Evolutionary conservation across 1,284 basidiomycete species (phyloP).

Genomic region (Ganoderma boninense): DNA sequence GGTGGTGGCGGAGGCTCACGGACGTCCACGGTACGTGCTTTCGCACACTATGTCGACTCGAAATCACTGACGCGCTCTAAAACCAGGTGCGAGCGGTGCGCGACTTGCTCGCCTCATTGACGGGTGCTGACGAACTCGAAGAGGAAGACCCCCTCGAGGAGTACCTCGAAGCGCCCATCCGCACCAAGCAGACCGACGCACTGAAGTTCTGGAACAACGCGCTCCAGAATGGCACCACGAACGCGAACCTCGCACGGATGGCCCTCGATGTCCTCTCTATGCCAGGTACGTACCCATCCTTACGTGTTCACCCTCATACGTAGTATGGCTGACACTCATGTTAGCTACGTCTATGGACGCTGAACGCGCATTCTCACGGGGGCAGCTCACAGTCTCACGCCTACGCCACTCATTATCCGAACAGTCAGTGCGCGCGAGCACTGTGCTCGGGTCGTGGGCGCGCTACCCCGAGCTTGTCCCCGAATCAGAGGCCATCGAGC

Average conservation of each 20-base stretch:
- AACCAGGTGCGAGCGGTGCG: background rate
- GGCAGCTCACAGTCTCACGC: slow-evolving; percentile 34
- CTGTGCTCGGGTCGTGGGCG: slow-evolving; percentile 2
- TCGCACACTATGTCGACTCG: no score
- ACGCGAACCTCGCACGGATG: background rate
- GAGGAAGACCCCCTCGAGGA: background rate
- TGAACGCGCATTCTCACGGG: slow-evolving; percentile 34
- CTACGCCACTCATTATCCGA: slow-evolving; percentile 32
- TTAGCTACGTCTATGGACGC: slow-evolving; percentile 36
- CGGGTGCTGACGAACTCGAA: background rate
- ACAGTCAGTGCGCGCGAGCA: slow-evolving; percentile 17
- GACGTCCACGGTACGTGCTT: no score
- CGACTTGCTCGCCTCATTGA: background rate
- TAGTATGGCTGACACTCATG: no score
- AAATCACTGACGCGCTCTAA: no score
- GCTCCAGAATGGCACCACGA: background rate
- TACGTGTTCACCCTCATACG: no score
- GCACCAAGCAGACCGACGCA: background rate
- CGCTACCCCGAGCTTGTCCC: background rate
- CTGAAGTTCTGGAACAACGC: background rate
- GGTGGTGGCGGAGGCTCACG: no score
- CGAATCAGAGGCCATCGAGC: background rate
- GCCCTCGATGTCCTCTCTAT: background rate
- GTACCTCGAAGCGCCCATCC: background rate
- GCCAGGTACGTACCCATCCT: background rate